A percentile compares a stretch with the other conserved stretches of the same genome.
Evolutionary conservation across 225 moss, liverwort and hornwort genomes (phyloP).

Genomic region (Polytrichum commune): DNA sequence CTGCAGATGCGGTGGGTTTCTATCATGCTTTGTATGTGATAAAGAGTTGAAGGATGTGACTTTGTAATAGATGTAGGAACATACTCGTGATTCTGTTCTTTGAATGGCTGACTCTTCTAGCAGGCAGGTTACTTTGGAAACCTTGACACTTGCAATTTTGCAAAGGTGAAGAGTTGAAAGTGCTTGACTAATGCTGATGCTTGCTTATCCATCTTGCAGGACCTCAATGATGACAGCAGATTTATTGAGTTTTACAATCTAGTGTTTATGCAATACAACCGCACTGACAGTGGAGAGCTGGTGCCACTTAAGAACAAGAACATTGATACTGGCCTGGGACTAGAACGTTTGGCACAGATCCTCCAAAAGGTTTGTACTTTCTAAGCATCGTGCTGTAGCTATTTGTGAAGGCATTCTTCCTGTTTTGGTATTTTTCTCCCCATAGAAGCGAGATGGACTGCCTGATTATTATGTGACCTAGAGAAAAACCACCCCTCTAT

Average conservation of each 20-base stretch:
- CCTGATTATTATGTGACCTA: too few relatives aligned
- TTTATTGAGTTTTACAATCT: slow-evolving; percentile 97
- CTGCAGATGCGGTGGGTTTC: slow-evolving; percentile 56
- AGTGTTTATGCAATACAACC: slow-evolving; percentile 91
- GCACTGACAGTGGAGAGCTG: slow-evolving; percentile 69
- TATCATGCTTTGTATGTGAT: too few relatives aligned
- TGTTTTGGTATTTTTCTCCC: neutral
- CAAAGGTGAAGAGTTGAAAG: neutral
- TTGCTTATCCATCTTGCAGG: slow-evolving; percentile 32
- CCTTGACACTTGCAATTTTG: too few relatives aligned
- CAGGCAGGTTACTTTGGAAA: too few relatives aligned
- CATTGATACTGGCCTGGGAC: slow-evolving; percentile 92
- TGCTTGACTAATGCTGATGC: neutral
- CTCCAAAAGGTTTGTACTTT: slow-evolving; percentile 71
- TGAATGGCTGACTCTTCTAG: too few relatives aligned
- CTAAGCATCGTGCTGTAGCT: neutral
- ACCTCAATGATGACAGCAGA: slow-evolving; percentile 80
- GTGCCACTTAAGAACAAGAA: slow-evolving; percentile 70
- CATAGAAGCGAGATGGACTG: neutral
- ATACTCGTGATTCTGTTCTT: too few relatives aligned
- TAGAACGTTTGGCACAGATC: slow-evolving; percentile 94
- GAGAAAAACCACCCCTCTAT: neutral
- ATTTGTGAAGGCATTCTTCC: neutral
- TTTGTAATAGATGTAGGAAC: too few relatives aligned
- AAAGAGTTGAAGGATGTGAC: too few relatives aligned